Base-by-base conservation (phyloP, 805 yeast species). In the Schizosaccharomyces lindneri region DNA sequence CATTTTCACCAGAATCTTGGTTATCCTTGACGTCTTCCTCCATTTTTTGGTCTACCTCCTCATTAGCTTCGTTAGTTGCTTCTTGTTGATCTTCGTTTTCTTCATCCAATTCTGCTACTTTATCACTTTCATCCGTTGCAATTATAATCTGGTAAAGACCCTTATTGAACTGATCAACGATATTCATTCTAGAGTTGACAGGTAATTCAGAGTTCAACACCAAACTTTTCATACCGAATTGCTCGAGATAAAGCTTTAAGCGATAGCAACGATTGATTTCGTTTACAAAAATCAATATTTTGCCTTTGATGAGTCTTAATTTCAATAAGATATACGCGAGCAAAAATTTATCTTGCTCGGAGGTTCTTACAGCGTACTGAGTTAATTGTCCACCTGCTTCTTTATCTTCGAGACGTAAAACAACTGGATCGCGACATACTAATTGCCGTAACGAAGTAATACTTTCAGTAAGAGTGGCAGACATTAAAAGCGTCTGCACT, bases 241-340 rank as follows among this genome's bases (percentile, higher is more conserved):
- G 97, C 71, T 89, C 96, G 65, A 93, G 74, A 66, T 89, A 95
- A 64, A 93, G 75, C 69, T 87, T 88, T 65, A 93, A 77, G 69
- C 95, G 81, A 74, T 90, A 93, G 48, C 97, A 95, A 74, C 98
- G 83, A 69, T 93, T 97, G 65, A 90, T 85, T 68, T 85, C 85
- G 70, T 93, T 93, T 59, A 93, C 97, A 74, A 93, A 93, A 6
- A 89, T 75, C 55, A 93, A 73, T 1, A 95, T 83, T 71, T 93
- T 93, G 39, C 98, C 98, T 71, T 85, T 85, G 70, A 93, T 84
- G 65, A 93, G 76, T 63, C 81, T 80, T 68, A 93, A 78, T 71
- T 93, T 93, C 78, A 88, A 84, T 55, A 93, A 88, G 57, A 93
- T 96, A 70, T 90, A 93, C 55, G 93, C 82, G 61, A 93, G 74